A percentile compares a stretch with the other conserved stretches of the same genome.
Evolutionary conservation across 2,329 filamentous ascomycete genomes (phyloP).

Genomic region (Exophiala sp.): DNA sequence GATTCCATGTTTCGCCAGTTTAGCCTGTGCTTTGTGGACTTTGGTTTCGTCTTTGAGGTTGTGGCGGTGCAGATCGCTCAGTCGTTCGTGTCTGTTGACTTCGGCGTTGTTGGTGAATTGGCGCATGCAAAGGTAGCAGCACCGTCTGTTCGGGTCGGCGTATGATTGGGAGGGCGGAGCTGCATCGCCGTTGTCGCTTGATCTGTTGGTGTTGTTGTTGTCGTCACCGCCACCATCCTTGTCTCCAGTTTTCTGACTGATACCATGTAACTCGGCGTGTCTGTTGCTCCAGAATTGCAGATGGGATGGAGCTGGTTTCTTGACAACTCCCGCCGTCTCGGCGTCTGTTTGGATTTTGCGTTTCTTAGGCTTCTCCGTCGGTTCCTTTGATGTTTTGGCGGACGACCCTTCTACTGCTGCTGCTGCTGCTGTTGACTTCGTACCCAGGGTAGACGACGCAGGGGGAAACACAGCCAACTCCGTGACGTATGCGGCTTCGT

Average conservation of each 20-base stretch:
- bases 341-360: conserved; percentile 39
- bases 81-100: conserved; percentile 55
- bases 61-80: conserved; percentile 52
- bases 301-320: conserved; percentile 55
- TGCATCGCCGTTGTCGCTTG: conserved; percentile 29
- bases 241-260: conserved; percentile 31
- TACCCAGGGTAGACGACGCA: conserved; percentile 18
- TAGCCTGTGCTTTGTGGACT: conserved; percentile 38
- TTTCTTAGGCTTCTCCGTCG: conserved; percentile 41
- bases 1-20: conserved; percentile 41
- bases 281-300: conserved; percentile 67
- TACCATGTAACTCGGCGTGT: conserved; percentile 60
- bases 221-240: conserved; percentile 15
- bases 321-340: conserved; percentile 35
- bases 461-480: conserved; percentile 55
- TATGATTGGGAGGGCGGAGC: conserved; percentile 51
- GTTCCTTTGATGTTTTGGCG: background rate
- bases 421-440: conserved; percentile 33
- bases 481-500: conserved; percentile 64
- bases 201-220: conserved; percentile 29
- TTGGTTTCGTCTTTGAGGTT: conserved; percentile 50
- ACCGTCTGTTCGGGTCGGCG: conserved; percentile 52
- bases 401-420: too few species aligned
- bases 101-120: conserved; percentile 52
- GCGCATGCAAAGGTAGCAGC: conserved; percentile 58